Evolutionary conservation across 768 basidiomycete genomes (phyloP), one percentile per base, ranked within the genome.

Genomic region (Vishniacozyma victoriae): DNA sequence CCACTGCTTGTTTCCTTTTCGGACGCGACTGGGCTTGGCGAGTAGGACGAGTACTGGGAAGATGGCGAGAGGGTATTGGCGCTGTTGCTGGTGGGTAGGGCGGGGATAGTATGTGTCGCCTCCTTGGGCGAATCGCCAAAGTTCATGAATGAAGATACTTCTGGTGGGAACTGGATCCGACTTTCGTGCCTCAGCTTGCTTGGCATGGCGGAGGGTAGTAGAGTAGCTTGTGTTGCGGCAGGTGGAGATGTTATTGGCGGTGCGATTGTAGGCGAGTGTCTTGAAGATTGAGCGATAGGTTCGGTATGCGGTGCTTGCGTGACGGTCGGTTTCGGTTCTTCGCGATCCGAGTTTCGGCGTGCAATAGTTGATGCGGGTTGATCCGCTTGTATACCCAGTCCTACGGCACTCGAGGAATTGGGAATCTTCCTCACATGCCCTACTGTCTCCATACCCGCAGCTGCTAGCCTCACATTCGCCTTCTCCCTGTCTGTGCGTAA

Each of bases 401-500:
- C 62, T 4, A 57, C 37, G 1, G 55, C 57, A 27, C 56, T 60
- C 1, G 54, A 50, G 23, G 57, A 59, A 27, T 54, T 60, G 2
- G 58, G 48, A 18, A 66, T 52, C 24, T 48, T 46, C 39, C 55
- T 60, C 6, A 26, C n/a, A 4, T 31, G 43, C 23, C 20, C 25
- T n/a, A 61, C 33, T 4, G 57, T 48, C 35, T 61, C 59, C 29
- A 60, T 23, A 12, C 61, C 64, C 5, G 48, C 54, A 5, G 48
- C 33, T 15, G 46, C 12, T n/a, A 67, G 38, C 15, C 52, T 43
- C 13, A 23, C 26, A 35, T 59, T 74, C 46, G 76, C 85, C 7
- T 77, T 67, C 62, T 91, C 89, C 15, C 90, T 79, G 68, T 93
- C 90, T 11, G 75, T 75, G 13, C 90, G 78, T 42, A 93, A 79